Percentiles rank a stretch among this genome's conserved stretches.
phyloP scores from a whole-genome alignment of 208 protist genomes.

The Crithidia mellificae region DNA sequence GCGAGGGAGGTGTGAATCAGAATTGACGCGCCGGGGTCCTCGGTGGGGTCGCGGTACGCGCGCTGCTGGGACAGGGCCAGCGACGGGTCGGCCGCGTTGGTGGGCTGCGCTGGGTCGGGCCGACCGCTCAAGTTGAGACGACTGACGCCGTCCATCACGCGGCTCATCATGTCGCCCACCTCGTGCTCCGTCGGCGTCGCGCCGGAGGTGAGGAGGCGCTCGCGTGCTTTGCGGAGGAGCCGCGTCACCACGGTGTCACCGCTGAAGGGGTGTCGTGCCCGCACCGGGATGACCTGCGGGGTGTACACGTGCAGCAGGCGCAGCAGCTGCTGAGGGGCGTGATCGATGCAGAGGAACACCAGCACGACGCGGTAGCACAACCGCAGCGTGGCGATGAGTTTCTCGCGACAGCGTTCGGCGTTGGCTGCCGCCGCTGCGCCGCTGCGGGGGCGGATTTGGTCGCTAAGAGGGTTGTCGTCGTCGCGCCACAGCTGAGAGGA shows the following conservation, averaged over 20 bases:
- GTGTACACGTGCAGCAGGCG: conserved; percentile 28
- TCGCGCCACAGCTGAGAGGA: not conserved
- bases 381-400: conserved; percentile 22
- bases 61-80: conserved; percentile 2
- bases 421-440: too few species aligned
- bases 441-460: not conserved
- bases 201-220: conserved; percentile 20
- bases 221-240: conserved; percentile 28
- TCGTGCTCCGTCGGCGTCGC: conserved; percentile 18
- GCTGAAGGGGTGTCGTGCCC: conserved; percentile 26
- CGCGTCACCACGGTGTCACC: conserved; percentile 28
- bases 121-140: not conserved
- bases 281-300: conserved; percentile 13
- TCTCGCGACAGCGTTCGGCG: not conserved
- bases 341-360: conserved; percentile 26
- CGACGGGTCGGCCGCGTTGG: not conserved
- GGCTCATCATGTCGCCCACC: conserved; percentile 18
- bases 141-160: conserved; percentile 17
- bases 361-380: conserved; percentile 36
- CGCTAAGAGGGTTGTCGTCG: conserved; percentile 7
- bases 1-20: conserved; percentile 31
- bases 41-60: conserved; percentile 33
- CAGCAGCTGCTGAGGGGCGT: conserved; percentile 31
- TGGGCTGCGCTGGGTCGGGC: not conserved
- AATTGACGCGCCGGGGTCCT: conserved; percentile 31